These are phyloP conservation scores for Ehretia macrophylla DNA, from an alignment of 257 asterid species.

Conservation along the genomic window DNA sequence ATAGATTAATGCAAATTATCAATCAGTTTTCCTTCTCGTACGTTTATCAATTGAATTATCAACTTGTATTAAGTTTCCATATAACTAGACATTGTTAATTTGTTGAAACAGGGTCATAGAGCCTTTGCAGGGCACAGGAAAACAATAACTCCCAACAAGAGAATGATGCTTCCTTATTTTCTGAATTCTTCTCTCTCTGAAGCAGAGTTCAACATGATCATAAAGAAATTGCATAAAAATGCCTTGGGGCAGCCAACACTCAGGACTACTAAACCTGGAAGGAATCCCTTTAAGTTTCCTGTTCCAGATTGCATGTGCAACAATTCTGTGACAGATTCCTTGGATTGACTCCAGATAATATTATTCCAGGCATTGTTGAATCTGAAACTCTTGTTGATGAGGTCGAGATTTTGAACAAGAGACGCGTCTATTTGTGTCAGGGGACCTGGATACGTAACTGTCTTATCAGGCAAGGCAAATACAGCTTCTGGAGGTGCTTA, in stretches of 20 bases:
- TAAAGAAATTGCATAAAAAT: constrained; percentile 57
- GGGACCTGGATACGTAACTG: too few relatives aligned
- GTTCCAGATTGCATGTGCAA: constrained; percentile 95
- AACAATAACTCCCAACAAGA: constrained; percentile 86
- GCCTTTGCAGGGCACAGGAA: constrained; percentile 90
- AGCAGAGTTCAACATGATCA: constrained; percentile 53
- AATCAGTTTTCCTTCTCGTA: too few relatives aligned
- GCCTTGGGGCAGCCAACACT: constrained; percentile 86
- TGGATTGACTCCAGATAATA: constrained; percentile 4
- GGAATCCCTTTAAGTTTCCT: constrained; percentile 85
- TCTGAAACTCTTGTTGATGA: too few relatives aligned
- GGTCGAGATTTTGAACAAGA: too few relatives aligned
- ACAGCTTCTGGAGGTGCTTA: too few relatives aligned
- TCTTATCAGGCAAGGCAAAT: too few relatives aligned
- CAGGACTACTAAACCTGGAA: constrained; percentile 63
- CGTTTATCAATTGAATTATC: too few relatives aligned
- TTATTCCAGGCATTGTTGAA: too few relatives aligned
- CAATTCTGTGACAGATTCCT: not conserved
- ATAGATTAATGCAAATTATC: not conserved
- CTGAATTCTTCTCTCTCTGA: constrained; percentile 65
- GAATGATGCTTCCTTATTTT: constrained; percentile 76
- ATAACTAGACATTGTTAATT: too few relatives aligned
- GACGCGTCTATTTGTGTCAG: too few relatives aligned
- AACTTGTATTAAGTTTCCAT: too few relatives aligned
- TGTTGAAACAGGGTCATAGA: constrained; percentile 66